A percentile compares a stretch with the other conserved stretches of the same genome.
Evolutionary conservation across 164 flowering plant species (phyloP).

Genomic region (Euptelea pleiosperma): DNA sequence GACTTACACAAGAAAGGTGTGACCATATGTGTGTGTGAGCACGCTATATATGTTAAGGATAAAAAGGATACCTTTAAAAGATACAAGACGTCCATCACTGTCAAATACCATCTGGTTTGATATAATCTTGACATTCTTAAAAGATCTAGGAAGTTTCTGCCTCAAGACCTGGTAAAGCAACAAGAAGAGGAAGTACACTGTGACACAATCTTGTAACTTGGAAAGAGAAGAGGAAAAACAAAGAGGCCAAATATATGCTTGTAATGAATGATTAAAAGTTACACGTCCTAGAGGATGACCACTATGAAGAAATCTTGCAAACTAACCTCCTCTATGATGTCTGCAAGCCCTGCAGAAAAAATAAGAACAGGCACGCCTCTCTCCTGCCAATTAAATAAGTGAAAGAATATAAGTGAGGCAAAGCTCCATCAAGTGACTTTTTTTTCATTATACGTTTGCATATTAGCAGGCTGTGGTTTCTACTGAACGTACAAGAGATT

Average conservation of each 20-base stretch:
- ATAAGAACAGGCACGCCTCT: conserved; percentile 80
- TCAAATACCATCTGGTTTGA: conserved; percentile 84
- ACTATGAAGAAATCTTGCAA: background rate
- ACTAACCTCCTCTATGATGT: conserved; percentile 93
- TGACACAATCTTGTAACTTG: background rate
- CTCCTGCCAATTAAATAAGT: conserved; percentile 46
- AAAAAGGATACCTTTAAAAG: conserved; percentile 67
- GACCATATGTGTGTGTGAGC: too few relatives aligned
- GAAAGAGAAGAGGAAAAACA: background rate
- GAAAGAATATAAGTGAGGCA: conserved; percentile 8
- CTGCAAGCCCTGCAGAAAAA: conserved; percentile 97
- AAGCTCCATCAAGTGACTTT: conserved; percentile 1
- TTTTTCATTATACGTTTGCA: background rate
- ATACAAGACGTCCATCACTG: conserved; percentile 55
- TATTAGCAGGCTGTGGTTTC: background rate
- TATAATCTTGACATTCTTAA: conserved; percentile 76
- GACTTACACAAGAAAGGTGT: too few relatives aligned
- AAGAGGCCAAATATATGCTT: background rate
- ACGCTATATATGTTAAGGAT: too few relatives aligned
- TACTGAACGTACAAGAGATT: background rate
- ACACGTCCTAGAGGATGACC: background rate
- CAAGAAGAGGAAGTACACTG: background rate
- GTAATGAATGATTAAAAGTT: background rate
- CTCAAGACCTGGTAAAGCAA: conserved; percentile 59
- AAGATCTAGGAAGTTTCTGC: conserved; percentile 78